Conservation (phyloP, 1,139 yeast species). For the Trichomonascaceae sp. region DNA sequence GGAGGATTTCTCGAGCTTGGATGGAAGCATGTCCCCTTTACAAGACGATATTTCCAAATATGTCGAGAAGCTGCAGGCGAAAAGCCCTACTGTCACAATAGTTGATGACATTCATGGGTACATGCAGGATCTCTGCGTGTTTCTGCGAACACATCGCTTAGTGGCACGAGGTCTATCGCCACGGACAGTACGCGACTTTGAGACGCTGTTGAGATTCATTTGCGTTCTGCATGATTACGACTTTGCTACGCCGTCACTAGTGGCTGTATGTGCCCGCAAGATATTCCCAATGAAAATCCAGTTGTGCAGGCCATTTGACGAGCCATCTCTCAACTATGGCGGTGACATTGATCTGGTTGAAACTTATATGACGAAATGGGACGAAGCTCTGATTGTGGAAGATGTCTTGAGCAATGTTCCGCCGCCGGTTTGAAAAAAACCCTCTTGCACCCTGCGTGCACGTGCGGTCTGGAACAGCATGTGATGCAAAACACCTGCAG, state of each 20-base stretch:
- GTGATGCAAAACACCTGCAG: not conserved
- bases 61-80: not conserved
- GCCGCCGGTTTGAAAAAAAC: constrained; percentile 30
- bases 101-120: constrained; percentile 39
- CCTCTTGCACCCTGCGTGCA: no score
- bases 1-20: no score
- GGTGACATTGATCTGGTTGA: constrained; percentile 33
- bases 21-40: no score
- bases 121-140: constrained; percentile 39
- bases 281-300: constrained; percentile 34
- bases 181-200: constrained; percentile 30
- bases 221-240: constrained; percentile 29
- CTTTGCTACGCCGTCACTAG: constrained; percentile 39
- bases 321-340: constrained; percentile 40
- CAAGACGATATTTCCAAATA: no score
- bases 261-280: constrained; percentile 34
- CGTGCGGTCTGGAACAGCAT: no score
- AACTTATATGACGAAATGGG: constrained; percentile 32
- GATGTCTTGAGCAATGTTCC: constrained; percentile 35
- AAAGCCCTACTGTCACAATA: constrained; percentile 20
- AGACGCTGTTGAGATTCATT: constrained; percentile 27
- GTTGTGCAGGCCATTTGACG: constrained; percentile 30
- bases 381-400: constrained; percentile 34
- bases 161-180: constrained; percentile 40
- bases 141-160: constrained; percentile 38